phyloP scores from a whole-genome alignment of 805 yeast genomes.

The Ogataea zsoltii region DNA sequence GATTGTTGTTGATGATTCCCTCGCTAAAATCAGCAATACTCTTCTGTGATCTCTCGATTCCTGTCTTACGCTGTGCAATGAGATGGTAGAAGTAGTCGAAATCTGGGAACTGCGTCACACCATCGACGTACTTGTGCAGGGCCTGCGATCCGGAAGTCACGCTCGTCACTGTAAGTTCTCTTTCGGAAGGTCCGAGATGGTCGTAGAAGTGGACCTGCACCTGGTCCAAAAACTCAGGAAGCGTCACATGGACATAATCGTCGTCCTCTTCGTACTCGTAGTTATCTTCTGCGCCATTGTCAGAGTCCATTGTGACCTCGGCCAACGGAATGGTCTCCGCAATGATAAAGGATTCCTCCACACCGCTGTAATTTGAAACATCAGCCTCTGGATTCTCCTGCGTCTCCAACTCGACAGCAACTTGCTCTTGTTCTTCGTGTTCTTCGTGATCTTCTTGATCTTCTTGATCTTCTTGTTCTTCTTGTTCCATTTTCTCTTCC shows the following conservation, averaged over 20 bases:
- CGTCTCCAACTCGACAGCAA: background rate
- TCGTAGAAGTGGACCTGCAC: slow-evolving; percentile 35
- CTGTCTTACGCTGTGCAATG: slow-evolving; percentile 30
- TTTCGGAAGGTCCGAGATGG: slow-evolving; percentile 32
- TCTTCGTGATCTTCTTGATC: too few species aligned
- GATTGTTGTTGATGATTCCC: slow-evolving; percentile 33
- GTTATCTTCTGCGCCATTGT: slow-evolving; percentile 20
- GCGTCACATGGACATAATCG: slow-evolving; percentile 29
- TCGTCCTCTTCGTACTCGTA: slow-evolving; percentile 28
- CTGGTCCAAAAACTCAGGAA: slow-evolving; percentile 29
- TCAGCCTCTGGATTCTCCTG: background rate
- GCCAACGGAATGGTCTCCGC: slow-evolving; percentile 34
- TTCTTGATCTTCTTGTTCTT: too few species aligned
- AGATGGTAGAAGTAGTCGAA: slow-evolving; percentile 32
- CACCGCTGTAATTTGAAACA: slow-evolving; percentile 12
- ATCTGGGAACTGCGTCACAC: slow-evolving; percentile 30
- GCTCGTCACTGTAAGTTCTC: slow-evolving; percentile 20
- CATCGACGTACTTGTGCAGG: slow-evolving; percentile 31
- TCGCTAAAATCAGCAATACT: slow-evolving; percentile 30
- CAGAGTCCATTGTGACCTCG: slow-evolving; percentile 28
- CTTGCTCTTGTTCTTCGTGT: background rate
- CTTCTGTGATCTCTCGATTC: slow-evolving; percentile 27
- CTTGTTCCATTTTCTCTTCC: too few species aligned
- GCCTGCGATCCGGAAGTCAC: slow-evolving; percentile 19
- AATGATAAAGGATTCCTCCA: slow-evolving; percentile 24